These are phyloP conservation scores for Cucumis melo DNA, from an alignment of 306 rosid genomes.

Conservation along the genomic window DNA sequence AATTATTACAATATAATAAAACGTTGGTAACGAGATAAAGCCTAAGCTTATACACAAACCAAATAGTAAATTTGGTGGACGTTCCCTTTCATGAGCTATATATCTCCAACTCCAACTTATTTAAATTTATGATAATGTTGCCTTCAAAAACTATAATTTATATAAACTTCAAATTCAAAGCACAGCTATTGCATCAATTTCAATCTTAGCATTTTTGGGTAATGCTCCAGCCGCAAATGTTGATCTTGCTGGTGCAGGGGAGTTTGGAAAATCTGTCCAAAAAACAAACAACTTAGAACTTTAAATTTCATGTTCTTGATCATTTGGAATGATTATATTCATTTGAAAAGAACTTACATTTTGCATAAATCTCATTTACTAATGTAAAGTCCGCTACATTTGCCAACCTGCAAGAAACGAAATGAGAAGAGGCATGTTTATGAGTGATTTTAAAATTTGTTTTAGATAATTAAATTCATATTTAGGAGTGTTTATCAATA, in stretches of 20 bases:
- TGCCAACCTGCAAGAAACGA: slow-evolving; percentile 57
- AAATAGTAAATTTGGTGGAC: not conserved
- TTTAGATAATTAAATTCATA: no score
- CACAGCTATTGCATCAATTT: slow-evolving; percentile 83
- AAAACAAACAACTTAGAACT: not conserved
- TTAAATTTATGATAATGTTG: no score
- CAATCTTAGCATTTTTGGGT: slow-evolving; percentile 90
- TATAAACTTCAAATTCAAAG: slow-evolving; percentile 12
- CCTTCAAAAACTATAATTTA: not conserved
- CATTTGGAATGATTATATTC: not conserved
- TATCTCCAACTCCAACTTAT: not conserved
- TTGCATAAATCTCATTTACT: slow-evolving; percentile 73
- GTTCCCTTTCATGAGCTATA: not conserved
- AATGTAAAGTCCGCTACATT: slow-evolving; percentile 72
- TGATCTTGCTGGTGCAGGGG: slow-evolving; percentile 76
- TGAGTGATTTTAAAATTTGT: no score
- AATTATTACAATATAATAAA: not conserved
- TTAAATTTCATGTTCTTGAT: not conserved
- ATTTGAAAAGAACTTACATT: slow-evolving; percentile 39
- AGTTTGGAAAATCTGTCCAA: slow-evolving; percentile 47
- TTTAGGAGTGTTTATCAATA: no score
- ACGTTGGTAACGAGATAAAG: not conserved
- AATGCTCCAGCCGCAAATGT: slow-evolving; percentile 79
- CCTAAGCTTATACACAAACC: no score
- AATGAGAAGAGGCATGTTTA: not conserved